These are phyloP conservation scores for Magnolia sinica DNA, from an alignment of 164 flowering plant species.

Conservation along the genomic window DNA sequence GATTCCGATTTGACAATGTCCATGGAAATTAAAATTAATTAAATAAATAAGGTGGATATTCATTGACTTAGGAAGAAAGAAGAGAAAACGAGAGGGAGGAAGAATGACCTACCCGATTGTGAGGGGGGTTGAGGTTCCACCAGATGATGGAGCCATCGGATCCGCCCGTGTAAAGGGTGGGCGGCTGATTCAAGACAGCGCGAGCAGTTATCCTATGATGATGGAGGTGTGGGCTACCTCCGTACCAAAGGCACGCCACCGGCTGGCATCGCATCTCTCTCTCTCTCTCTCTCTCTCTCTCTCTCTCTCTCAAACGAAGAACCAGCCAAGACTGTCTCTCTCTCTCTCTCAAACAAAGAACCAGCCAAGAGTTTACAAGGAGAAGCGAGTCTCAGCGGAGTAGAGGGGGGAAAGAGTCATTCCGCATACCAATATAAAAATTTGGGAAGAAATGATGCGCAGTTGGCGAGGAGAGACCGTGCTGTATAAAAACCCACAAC, in stretches of 20 bases:
- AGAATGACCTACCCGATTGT: neutral
- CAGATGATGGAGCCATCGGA: constrained; percentile 96
- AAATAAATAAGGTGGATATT: neutral
- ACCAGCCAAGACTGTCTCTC: neutral
- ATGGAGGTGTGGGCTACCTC: constrained; percentile 55
- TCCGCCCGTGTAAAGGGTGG: constrained; percentile 95
- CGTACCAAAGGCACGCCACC: constrained; percentile 83
- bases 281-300: neutral
- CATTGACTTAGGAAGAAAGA: neutral
- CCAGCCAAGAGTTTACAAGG: neutral
- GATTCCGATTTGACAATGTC: neutral
- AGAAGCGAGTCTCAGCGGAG: no score
- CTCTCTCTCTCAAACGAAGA: neutral
- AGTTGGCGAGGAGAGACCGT: no score
- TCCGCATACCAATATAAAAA: no score
- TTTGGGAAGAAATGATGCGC: no score
- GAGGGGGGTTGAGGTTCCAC: constrained; percentile 62
- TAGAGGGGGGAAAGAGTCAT: no score
- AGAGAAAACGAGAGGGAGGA: neutral
- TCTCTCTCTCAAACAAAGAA: neutral
- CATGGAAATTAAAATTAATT: neutral
- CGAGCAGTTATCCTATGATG: constrained; percentile 54
- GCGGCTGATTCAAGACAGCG: constrained; percentile 55
- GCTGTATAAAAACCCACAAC: no score
- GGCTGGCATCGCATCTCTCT: constrained; percentile 74